Percentiles rank a stretch among this genome's conserved stretches.
Conservation (phyloP, 441 rosid genomes). For the Euphorbia schlechtendalii region DNA sequence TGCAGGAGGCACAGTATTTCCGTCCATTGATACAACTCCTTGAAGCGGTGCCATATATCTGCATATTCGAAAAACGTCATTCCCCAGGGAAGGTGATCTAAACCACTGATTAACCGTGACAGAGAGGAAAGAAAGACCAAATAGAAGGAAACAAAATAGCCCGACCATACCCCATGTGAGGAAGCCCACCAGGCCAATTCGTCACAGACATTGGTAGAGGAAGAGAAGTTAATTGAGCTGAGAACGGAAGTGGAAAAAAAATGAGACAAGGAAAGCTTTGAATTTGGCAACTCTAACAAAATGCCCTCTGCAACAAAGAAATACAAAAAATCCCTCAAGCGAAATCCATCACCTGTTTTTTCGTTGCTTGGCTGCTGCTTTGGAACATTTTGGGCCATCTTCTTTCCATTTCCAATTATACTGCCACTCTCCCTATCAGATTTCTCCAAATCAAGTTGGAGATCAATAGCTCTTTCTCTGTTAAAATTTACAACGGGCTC, state of each 20-base stretch:
- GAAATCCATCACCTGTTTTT: conserved; percentile 43
- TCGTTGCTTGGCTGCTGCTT: conserved; percentile 45
- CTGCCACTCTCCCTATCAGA: conserved; percentile 43
- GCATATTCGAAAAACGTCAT: conserved; percentile 27
- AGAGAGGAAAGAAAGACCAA: conserved; percentile 1
- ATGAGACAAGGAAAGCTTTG: neutral
- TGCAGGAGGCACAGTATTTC: conserved; percentile 52
- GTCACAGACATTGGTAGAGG: conserved; percentile 75
- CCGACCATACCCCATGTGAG: conserved; percentile 79
- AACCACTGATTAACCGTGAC: conserved; percentile 4
- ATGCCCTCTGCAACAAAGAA: neutral
- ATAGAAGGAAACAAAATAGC: conserved; percentile 3
- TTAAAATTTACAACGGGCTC: conserved; percentile 27
- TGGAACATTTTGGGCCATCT: conserved; percentile 35
- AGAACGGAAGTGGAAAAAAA: neutral
- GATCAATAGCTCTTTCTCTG: conserved; percentile 55
- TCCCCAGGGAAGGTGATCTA: conserved; percentile 13
- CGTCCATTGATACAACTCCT: conserved; percentile 87
- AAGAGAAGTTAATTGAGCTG: conserved; percentile 67
- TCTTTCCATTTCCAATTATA: conserved; percentile 29
- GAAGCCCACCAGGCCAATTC: conserved; percentile 91
- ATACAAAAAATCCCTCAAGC: neutral
- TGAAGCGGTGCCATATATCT: conserved; percentile 88
- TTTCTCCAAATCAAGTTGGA: conserved; percentile 72
- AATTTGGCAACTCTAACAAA: conserved; percentile 15